Percentiles rank a stretch among this genome's conserved stretches.
Evolutionary conservation across 495 filamentous ascomycete genomes (phyloP).

Genomic region (Astrothelium subdiscretum): DNA sequence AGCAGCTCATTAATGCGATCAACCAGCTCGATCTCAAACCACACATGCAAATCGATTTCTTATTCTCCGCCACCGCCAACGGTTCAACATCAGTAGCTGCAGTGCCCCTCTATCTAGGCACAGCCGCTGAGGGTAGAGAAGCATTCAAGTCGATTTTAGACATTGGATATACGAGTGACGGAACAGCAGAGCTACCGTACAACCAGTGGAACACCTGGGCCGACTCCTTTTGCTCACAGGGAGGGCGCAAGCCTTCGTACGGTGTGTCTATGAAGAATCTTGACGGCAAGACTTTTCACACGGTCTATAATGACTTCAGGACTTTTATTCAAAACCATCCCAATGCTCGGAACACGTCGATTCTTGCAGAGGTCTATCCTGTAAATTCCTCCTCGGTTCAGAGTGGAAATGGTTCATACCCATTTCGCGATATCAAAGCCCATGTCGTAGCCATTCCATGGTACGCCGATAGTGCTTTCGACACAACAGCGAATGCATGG

Average conservation of each 20-base stretch:
- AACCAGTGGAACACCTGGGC: conserved; percentile 20
- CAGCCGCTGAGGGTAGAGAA: background rate
- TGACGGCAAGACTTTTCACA: conserved; percentile 5
- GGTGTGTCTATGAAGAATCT: conserved; percentile 17
- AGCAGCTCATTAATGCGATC: background rate
- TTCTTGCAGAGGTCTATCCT: conserved; percentile 7
- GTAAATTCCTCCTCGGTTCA: background rate
- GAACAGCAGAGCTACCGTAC: conserved; percentile 19
- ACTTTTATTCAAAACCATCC: background rate
- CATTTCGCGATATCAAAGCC: conserved; percentile 15
- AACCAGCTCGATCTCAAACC: background rate
- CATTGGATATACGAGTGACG: conserved; percentile 20
- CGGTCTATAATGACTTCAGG: conserved; percentile 3
- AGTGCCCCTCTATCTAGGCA: background rate
- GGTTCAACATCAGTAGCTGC: background rate
- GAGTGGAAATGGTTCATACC: conserved; percentile 6
- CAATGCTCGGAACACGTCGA: background rate
- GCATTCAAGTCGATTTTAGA: conserved; percentile 23
- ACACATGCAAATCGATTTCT: background rate
- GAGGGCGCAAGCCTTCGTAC: conserved; percentile 25
- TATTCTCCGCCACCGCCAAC: background rate
- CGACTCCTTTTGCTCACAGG: conserved; percentile 23
- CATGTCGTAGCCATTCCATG: conserved; percentile 22
- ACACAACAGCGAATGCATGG: conserved; percentile 20
- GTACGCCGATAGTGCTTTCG: conserved; percentile 21